These are phyloP conservation scores for Corymbia maculata DNA, from an alignment of 345 rosid species.

Conservation along the genomic window DNA sequence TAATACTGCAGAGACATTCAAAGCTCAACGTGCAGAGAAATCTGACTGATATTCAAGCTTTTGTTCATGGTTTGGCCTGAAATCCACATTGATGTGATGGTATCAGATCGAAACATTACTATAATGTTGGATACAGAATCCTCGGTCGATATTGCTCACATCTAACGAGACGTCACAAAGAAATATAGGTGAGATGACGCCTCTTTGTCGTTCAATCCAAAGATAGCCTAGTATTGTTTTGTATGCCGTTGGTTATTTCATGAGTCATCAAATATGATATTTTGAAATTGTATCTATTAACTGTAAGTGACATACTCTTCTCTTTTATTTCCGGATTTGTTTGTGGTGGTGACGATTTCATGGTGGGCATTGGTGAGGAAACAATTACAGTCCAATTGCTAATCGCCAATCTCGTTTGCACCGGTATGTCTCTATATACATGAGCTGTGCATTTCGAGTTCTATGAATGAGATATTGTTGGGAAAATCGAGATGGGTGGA, in stretches of 20 bases:
- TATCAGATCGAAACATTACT: too few species aligned
- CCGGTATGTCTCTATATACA: not conserved
- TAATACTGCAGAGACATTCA: too few species aligned
- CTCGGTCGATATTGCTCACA: too few species aligned
- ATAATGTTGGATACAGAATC: too few species aligned
- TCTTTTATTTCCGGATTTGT: not conserved
- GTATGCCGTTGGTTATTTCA: not conserved
- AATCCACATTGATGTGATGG: too few species aligned
- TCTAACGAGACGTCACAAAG: too few species aligned
- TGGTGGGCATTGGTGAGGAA: not conserved
- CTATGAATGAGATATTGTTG: not conserved
- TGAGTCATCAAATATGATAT: not conserved
- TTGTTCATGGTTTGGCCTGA: too few species aligned
- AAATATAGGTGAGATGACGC: not conserved
- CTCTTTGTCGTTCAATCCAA: not conserved
- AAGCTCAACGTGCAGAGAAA: too few species aligned
- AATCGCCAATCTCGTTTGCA: not conserved
- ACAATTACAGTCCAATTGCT: not conserved
- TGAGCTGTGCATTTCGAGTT: not conserved
- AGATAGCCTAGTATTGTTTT: not conserved
- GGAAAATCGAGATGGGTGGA: not conserved
- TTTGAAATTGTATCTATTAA: not conserved
- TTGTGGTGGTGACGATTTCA: not conserved
- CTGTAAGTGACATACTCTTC: not conserved
- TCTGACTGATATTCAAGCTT: too few species aligned